Percentiles rank a stretch among this genome's conserved stretches.
Conservation (phyloP, 2,329 filamentous ascomycete species). For the Colletotrichum tanaceti region DNA sequence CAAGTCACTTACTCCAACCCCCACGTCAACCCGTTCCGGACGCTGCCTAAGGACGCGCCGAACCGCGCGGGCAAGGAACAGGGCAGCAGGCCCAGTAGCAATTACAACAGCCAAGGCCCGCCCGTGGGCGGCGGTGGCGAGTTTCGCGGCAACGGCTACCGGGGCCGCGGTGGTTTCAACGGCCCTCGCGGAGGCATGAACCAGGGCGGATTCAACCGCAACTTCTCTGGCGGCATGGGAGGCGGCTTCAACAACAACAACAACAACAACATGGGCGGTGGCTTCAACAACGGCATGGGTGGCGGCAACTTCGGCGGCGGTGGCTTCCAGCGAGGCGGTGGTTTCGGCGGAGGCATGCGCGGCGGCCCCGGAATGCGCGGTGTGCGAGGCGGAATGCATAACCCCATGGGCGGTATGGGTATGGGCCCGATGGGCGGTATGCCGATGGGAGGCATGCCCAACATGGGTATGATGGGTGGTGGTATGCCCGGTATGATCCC, state of each 20-base stretch:
- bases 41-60: constrained; percentile 88
- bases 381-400: constrained; percentile 57
- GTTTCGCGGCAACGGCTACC: constrained; percentile 60
- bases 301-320: constrained; percentile 59
- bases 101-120: constrained; percentile 61
- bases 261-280: constrained; percentile 60
- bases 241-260: constrained; percentile 60
- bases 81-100: constrained; percentile 62
- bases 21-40: constrained; percentile 87
- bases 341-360: constrained; percentile 62
- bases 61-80: constrained; percentile 73
- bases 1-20: constrained; percentile 81
- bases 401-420: constrained; percentile 62
- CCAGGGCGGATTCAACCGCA: constrained; percentile 56
- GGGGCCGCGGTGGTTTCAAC: constrained; percentile 63
- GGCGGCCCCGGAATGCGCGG: constrained; percentile 55
- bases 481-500: constrained; percentile 65
- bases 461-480: constrained; percentile 63
- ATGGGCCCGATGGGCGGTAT: constrained; percentile 60
- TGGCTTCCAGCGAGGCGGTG: constrained; percentile 61
- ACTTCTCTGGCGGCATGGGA: constrained; percentile 50
- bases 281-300: constrained; percentile 63
- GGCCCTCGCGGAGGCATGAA: constrained; percentile 63
- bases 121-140: constrained; percentile 56
- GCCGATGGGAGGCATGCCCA: constrained; percentile 64